These are phyloP conservation scores for Metschnikowia lachancei DNA, from an alignment of 805 yeast genomes.

Conservation along the genomic window DNA sequence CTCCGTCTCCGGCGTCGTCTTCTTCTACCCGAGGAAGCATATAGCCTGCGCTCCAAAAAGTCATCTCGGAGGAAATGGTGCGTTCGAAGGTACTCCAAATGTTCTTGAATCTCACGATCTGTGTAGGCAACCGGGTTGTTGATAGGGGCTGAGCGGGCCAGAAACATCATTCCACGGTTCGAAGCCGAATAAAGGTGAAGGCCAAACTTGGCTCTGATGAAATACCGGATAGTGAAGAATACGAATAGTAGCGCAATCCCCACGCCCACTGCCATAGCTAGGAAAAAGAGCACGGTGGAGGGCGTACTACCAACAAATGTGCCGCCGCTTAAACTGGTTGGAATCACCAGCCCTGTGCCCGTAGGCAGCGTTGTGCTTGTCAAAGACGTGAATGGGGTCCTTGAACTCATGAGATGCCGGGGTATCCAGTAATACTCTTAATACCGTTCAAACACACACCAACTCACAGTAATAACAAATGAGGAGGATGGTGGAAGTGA, in stretches of 20 bases:
- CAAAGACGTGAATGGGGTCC: background rate
- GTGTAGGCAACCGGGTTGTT: constrained; percentile 16
- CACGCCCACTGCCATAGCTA: constrained; percentile 62
- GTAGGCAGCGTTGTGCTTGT: background rate
- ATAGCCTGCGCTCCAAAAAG: constrained; percentile 27
- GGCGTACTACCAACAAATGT: constrained; percentile 50
- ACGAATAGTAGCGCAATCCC: constrained; percentile 53
- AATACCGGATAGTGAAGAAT: constrained; percentile 60
- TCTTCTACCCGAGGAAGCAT: constrained; percentile 21
- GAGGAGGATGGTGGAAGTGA: background rate
- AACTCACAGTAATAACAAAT: background rate
- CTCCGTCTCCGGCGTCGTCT: constrained; percentile 40
- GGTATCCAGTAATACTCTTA: background rate
- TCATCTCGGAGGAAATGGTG: constrained; percentile 34
- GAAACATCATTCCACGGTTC: constrained; percentile 25
- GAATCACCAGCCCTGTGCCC: background rate
- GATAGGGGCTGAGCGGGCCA: constrained; percentile 11
- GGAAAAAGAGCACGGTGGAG: constrained; percentile 60
- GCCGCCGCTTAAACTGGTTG: background rate
- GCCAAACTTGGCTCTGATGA: constrained; percentile 56
- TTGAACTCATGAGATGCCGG: background rate
- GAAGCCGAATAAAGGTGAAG: constrained; percentile 43
- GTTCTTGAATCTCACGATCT: constrained; percentile 33
- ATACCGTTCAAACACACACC: background rate
- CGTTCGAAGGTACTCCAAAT: constrained; percentile 34